A percentile compares a stretch with the other conserved stretches of the same genome.
phyloP scores from a whole-genome alignment of 1,284 basidiomycete species.

The Moesziomyces aphidis region DNA sequence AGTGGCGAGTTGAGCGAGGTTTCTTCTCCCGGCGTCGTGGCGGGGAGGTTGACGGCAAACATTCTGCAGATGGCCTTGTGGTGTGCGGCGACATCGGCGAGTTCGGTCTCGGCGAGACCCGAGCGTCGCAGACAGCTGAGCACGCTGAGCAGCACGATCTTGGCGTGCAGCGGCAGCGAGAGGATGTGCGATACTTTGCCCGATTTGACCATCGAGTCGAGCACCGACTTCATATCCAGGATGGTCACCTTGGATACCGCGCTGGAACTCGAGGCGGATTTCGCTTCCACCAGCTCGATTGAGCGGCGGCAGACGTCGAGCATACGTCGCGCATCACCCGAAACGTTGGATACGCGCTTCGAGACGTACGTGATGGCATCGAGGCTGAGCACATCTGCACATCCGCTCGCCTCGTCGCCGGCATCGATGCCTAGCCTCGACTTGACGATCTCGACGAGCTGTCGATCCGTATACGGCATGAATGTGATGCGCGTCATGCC shows the following conservation, averaged over 20 bases:
- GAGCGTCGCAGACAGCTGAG: conserved; percentile 84
- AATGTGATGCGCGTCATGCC: conserved; percentile 98
- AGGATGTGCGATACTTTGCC: conserved; percentile 74
- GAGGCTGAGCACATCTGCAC: conserved; percentile 72
- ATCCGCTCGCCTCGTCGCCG: conserved; percentile 71
- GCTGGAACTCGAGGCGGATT: conserved; percentile 52
- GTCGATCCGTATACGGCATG: conserved; percentile 84
- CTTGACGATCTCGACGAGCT: conserved; percentile 87
- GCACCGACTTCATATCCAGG: conserved; percentile 82
- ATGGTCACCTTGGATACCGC: conserved; percentile 73
- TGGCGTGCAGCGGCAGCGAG: conserved; percentile 57
- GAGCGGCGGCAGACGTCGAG: conserved; percentile 84
- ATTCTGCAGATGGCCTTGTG: conserved; percentile 53
- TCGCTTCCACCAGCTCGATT: conserved; percentile 55
- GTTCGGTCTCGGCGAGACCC: conserved; percentile 87
- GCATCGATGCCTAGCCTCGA: conserved; percentile 74
- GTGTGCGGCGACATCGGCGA: conserved; percentile 75
- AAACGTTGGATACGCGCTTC: conserved; percentile 90
- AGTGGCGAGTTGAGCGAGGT: conserved; percentile 38
- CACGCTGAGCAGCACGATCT: conserved; percentile 75
- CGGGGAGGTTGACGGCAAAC: conserved; percentile 34
- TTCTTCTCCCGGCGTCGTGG: conserved; percentile 2
- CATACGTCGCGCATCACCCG: conserved; percentile 92
- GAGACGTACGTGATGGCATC: conserved; percentile 91
- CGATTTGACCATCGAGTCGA: conserved; percentile 89